These are phyloP conservation scores for Mimosa pudica DNA, from an alignment of 306 rosid genomes.

Conservation along the genomic window DNA sequence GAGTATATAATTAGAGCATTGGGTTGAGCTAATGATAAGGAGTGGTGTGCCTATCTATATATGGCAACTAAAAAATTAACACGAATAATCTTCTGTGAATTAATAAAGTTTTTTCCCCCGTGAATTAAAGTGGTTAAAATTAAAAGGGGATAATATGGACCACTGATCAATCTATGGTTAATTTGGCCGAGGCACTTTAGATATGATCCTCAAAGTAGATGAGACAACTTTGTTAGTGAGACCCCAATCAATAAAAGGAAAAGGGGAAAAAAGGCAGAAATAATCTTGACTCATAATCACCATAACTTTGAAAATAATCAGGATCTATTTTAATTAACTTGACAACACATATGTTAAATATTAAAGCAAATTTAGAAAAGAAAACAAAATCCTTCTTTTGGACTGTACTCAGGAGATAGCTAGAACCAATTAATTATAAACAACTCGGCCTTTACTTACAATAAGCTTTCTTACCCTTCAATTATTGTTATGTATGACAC, in stretches of 20 bases:
- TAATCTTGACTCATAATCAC: constrained; percentile 75
- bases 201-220: constrained; percentile 62
- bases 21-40: not conserved
- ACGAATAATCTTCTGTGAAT: not conserved
- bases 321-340: constrained; percentile 11
- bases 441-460: constrained; percentile 12
- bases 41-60: not conserved
- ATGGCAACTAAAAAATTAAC: not conserved
- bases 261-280: constrained; percentile 53
- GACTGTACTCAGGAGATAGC: constrained; percentile 45
- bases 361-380: constrained; percentile 36
- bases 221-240: constrained; percentile 80
- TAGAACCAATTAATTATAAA: constrained; percentile 13
- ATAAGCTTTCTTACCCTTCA: constrained; percentile 12
- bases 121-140: not conserved
- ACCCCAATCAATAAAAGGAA: constrained; percentile 61
- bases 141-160: constrained; percentile 40
- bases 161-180: constrained; percentile 41
- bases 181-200: constrained; percentile 51
- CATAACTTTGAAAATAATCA: constrained; percentile 46
- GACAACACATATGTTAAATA: constrained; percentile 22
- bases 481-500: constrained; percentile 58
- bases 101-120: not conserved
- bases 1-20: too few relatives aligned
- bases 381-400: constrained; percentile 61